Evolutionary conservation across 2,329 filamentous ascomycete species (phyloP), one percentile per base, ranked within the genome.

Genomic region (Cadophora gregata): DNA sequence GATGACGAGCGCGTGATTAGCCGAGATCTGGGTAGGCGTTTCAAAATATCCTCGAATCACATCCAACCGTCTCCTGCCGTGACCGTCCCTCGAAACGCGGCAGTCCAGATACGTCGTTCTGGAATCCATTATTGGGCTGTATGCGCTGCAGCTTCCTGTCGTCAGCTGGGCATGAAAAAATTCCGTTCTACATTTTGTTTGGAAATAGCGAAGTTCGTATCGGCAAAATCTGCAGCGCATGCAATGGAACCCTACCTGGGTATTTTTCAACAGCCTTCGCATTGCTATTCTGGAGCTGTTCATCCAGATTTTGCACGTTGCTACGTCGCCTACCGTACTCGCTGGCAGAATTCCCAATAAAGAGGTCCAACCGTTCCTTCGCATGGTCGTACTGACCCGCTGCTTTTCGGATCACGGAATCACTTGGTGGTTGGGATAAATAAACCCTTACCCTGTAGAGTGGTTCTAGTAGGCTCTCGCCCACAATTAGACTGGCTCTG

Each of bases 81-180:
- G 31, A 62, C 61, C 55, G 60, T 25, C n/a, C 56, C 60, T 50
- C 67, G 60, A 68, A 68, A 68, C 67, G 61, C 60, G 42, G 29
- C 56, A 38, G 24, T 45, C 58, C 5, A 36, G 25, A 58, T 19
- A 24, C 19, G n/a, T 3, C 9, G 6, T 60, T 29, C 58, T 29
- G 2, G 24, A 10, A 31, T 48, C 19, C 25, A 29, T 60, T 48
- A 29, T 60, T 48, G 21, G 55, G 3, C n/a, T 58, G 53, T 33
- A 38, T 36, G 27, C 19, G 42, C 42, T 21, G 42, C 42, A 47
- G 10, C n/a, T 47, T 47, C 21, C 42, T 21, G 42, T 5, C 29
- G 21, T 36, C 53, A 58, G 53, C 58, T 60, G 10, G 8, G 58
- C 16, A 16, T 31, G 16, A 48, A 3, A 6, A 47, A 27, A 27